Conservation (phyloP, 148 eudicot genomes). For the Camellia sinensis region DNA sequence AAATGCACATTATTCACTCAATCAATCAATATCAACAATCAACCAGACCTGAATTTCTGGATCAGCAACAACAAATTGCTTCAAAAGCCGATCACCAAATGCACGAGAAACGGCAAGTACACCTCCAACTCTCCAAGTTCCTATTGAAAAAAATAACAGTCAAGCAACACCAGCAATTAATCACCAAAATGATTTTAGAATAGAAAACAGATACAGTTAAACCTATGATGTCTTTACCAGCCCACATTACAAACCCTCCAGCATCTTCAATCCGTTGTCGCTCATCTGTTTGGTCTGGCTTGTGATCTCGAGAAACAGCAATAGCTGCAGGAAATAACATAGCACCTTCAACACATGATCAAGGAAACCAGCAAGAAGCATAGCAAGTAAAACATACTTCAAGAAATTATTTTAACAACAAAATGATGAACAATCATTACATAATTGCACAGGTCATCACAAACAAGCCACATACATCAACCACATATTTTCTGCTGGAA, state of each 20-base stretch:
- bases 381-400: background rate
- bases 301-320: conserved; percentile 98
- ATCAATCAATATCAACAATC: background rate
- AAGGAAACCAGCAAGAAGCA: background rate
- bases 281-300: conserved; percentile 98
- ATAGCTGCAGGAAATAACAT: conserved; percentile 48
- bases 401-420: background rate
- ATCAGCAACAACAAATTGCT: conserved; percentile 95
- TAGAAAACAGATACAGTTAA: background rate
- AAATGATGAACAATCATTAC: background rate
- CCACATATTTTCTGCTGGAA: background rate
- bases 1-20: background rate
- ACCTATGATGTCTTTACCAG: conserved; percentile 46
- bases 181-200: background rate
- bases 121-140: conserved; percentile 99
- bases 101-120: conserved; percentile 99
- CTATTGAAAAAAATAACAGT: conserved; percentile 27
- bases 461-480: background rate
- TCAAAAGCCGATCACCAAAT: conserved; percentile 90
- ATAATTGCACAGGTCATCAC: background rate
- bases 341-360: background rate
- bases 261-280: conserved; percentile 95
- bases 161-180: conserved; percentile 9
- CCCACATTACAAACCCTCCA: conserved; percentile 99
- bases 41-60: conserved; percentile 81